These are phyloP conservation scores for Macrotyloma uniflorum DNA, from an alignment of 306 rosid genomes.

Conservation along the genomic window DNA sequence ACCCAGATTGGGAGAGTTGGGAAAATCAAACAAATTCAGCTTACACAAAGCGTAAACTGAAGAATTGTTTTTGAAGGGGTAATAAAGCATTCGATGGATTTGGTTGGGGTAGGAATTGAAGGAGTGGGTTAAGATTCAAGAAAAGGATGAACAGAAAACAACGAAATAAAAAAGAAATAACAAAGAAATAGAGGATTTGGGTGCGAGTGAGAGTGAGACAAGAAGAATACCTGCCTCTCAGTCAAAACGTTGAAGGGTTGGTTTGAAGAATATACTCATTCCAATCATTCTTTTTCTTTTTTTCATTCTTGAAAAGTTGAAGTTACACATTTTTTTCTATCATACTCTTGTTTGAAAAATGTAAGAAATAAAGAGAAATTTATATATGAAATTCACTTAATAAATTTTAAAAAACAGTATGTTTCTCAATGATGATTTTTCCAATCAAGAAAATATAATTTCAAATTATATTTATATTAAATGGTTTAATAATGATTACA, in stretches of 20 bases:
- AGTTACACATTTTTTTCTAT: too few species aligned
- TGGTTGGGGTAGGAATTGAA: neutral
- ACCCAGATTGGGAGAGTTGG: constrained; percentile 39
- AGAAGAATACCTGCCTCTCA: constrained; percentile 17
- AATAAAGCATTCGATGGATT: neutral
- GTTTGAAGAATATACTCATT: neutral
- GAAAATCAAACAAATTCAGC: constrained; percentile 21
- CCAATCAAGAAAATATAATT: too few species aligned
- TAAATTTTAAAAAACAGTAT: too few species aligned
- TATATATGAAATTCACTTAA: too few species aligned
- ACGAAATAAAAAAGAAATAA: neutral
- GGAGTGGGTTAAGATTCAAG: too few species aligned
- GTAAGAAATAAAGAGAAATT: too few species aligned
- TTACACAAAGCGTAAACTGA: constrained; percentile 12
- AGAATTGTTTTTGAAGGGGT: neutral
- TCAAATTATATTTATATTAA: too few species aligned
- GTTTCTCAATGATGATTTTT: too few species aligned
- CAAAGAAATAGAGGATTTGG: neutral
- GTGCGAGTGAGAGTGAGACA: neutral
- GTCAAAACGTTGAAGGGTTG: constrained; percentile 36
- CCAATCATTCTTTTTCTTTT: neutral
- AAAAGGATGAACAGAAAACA: neutral
- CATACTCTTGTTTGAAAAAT: too few species aligned
- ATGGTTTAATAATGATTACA: too few species aligned
- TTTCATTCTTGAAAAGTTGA: neutral